These are phyloP conservation scores for Zygosaccharomyces lentus DNA, from an alignment of 805 yeast genomes.

Conservation along the genomic window DNA sequence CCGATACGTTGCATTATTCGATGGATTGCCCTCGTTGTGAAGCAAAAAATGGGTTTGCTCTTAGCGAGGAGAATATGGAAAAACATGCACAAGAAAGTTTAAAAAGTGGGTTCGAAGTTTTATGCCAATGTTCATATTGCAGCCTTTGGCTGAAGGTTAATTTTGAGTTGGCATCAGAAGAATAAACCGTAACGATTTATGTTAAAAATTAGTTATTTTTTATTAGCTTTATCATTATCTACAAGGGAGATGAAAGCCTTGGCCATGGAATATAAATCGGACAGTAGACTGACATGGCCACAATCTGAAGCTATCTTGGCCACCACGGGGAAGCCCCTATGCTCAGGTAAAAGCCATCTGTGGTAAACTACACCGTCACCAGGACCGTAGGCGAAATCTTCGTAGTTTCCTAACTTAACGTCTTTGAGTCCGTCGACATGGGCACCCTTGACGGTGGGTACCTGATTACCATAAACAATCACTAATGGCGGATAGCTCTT, in stretches of 20 bases:
- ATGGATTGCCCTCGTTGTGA: conserved; percentile 68
- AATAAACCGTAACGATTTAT: conserved; percentile 5
- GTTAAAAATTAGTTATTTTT: not conserved
- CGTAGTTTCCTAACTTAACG: conserved; percentile 66
- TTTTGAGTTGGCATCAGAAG: conserved; percentile 42
- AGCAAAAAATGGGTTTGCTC: conserved; percentile 46
- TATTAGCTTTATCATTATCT: conserved; percentile 46
- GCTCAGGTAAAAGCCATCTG: conserved; percentile 76
- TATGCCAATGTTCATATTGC: conserved; percentile 78
- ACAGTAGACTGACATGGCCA: conserved; percentile 79
- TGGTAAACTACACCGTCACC: conserved; percentile 94
- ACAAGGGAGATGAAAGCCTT: conserved; percentile 61
- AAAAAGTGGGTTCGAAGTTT: conserved; percentile 56
- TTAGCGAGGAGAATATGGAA: conserved; percentile 60
- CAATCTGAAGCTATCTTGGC: conserved; percentile 59
- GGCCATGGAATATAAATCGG: conserved; percentile 69
- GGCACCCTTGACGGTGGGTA: conserved; percentile 83
- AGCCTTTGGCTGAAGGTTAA: conserved; percentile 80
- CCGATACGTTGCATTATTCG: conserved; percentile 34
- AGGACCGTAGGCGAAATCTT: conserved; percentile 75
- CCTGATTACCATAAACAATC: conserved; percentile 70
- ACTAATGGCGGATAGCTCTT: conserved; percentile 78
- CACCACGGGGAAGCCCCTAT: conserved; percentile 64
- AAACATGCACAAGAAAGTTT: conserved; percentile 36
- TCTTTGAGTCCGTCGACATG: conserved; percentile 58